Evolutionary conservation across 441 rosid species (phyloP).

Genomic region (Dalechampia spathulata): DNA sequence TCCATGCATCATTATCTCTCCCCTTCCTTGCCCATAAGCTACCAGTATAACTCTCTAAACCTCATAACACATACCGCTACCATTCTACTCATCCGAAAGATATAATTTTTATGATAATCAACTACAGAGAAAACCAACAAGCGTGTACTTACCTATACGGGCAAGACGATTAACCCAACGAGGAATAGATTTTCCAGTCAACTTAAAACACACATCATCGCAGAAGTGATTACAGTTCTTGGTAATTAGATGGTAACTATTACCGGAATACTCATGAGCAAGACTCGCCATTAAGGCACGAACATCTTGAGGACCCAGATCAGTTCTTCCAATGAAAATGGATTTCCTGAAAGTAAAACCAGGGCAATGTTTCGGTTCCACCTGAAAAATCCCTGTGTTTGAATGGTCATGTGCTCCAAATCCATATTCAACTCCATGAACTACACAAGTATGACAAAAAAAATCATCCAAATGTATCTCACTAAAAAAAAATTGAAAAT

Average conservation of each 20-base stretch:
- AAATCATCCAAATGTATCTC: too few species aligned
- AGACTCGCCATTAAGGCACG: conserved; percentile 63
- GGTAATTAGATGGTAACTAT: conserved; percentile 69
- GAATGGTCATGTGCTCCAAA: conserved; percentile 86
- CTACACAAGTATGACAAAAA: conserved; percentile 41
- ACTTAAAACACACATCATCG: conserved; percentile 54
- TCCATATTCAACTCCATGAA: conserved; percentile 82
- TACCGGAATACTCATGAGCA: conserved; percentile 61
- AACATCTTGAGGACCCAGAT: conserved; percentile 66
- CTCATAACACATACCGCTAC: too few species aligned
- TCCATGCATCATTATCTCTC: too few species aligned
- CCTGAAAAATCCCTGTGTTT: conserved; percentile 77
- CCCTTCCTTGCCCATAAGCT: too few species aligned
- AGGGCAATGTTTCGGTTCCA: conserved; percentile 83
- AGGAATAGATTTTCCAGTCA: conserved; percentile 74
- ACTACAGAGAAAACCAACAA: not conserved
- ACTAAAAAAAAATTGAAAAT: too few species aligned
- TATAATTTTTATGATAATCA: not conserved
- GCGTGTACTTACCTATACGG: conserved; percentile 62
- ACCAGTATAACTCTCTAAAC: too few species aligned
- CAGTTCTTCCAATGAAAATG: conserved; percentile 77
- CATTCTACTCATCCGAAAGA: not conserved
- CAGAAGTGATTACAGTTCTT: conserved; percentile 98
- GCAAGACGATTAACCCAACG: conserved; percentile 97
- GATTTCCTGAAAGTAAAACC: conserved; percentile 87